Conservation (phyloP, 2,329 filamentous ascomycete species). For the Alternaria consortialis region DNA sequence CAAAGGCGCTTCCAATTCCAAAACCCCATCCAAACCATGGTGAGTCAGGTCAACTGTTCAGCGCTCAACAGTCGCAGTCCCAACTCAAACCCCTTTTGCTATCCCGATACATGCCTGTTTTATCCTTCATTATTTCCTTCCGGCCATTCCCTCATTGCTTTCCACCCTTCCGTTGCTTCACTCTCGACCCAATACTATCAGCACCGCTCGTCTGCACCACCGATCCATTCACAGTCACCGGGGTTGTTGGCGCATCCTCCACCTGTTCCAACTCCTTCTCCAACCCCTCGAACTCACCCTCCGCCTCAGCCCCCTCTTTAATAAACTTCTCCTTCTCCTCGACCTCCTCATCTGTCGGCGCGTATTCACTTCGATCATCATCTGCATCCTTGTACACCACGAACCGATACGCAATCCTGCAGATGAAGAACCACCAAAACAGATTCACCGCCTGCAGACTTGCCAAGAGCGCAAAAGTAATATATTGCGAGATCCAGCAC, state of each 20-base stretch:
- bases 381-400: conserved; percentile 67
- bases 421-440: conserved; percentile 82
- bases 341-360: conserved; percentile 59
- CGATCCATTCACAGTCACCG: conserved; percentile 17
- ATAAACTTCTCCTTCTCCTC: conserved; percentile 35
- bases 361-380: conserved; percentile 77
- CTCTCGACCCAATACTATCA: conserved; percentile 28
- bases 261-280: conserved; percentile 20
- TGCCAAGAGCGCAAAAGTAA: conserved; percentile 71
- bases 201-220: conserved; percentile 12
- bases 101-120: not conserved
- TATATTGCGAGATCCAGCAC: conserved; percentile 73
- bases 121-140: not conserved
- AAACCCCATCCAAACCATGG: not conserved
- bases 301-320: conserved; percentile 2
- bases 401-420: conserved; percentile 77
- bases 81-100: too few relatives aligned
- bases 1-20: not conserved
- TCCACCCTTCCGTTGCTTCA: conserved; percentile 30
- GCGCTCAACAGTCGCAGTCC: not conserved
- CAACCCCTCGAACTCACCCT: conserved; percentile 51
- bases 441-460: conserved; percentile 78
- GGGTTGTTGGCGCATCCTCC: conserved; percentile 34
- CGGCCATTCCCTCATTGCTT: conserved; percentile 4
- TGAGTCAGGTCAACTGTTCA: not conserved